A percentile compares a stretch with the other conserved stretches of the same genome.
phyloP scores from a whole-genome alignment of 345 rosid genomes.

The Gossypioides kirkii region DNA sequence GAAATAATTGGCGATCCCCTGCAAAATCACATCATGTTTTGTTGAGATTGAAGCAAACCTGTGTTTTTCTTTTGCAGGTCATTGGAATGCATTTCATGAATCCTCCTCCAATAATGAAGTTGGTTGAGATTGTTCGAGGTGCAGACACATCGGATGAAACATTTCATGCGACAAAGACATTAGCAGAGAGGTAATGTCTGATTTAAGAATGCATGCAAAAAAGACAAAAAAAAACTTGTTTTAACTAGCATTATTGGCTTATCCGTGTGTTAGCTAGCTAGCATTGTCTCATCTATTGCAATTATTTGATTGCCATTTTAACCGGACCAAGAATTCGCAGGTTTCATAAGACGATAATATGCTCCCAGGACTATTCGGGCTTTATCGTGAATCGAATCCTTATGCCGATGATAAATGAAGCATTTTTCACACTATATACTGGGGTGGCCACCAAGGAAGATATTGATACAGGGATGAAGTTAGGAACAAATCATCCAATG shows the following conservation, averaged over 20 bases:
- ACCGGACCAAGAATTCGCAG: conserved; percentile 29
- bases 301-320: background rate
- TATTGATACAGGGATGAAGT: conserved; percentile 83
- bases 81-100: conserved; percentile 97
- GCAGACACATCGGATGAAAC: conserved; percentile 83
- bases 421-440: conserved; percentile 70
- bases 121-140: conserved; percentile 86
- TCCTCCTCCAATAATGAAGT: conserved; percentile 80
- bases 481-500: conserved; percentile 85
- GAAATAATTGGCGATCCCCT: background rate
- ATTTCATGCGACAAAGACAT: conserved; percentile 44
- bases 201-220: background rate
- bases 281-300: background rate
- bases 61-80: conserved; percentile 35
- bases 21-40: background rate
- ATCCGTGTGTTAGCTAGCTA: background rate
- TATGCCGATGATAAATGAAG: conserved; percentile 98
- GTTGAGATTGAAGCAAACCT: conserved; percentile 6
- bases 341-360: conserved; percentile 68
- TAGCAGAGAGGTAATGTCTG: conserved; percentile 35
- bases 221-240: background rate
- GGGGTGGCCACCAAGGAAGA: conserved; percentile 90
- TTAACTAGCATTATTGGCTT: background rate
- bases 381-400: conserved; percentile 84
- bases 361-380: conserved; percentile 76